phyloP scores from a whole-genome alignment of 176 grass and related monocot genomes.

The Avena sativa region DNA sequence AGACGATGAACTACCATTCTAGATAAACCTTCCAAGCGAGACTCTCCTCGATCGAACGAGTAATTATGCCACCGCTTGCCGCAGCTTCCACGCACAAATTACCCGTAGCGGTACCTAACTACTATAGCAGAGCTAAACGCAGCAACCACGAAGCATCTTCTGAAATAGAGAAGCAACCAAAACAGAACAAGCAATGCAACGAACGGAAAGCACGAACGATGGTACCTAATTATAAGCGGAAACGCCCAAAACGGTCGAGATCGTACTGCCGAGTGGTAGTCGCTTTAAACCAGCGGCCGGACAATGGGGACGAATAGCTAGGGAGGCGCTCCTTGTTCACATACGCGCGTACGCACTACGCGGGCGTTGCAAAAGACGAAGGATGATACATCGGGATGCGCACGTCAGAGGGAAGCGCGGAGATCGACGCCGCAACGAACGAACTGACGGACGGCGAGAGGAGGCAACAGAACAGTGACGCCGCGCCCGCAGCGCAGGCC shows the following conservation, averaged over 20 bases:
- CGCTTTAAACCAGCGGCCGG: neutral
- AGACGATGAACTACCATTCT: neutral
- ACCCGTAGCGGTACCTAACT: neutral
- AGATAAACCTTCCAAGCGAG: slow-evolving; percentile 50
- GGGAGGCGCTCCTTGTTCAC: neutral
- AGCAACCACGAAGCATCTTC: neutral
- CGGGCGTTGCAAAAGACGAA: neutral
- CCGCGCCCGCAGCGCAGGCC: slow-evolving; percentile 1
- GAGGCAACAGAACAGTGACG: slow-evolving; percentile 26
- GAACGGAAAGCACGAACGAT: neutral
- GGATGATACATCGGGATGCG: neutral
- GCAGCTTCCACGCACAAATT: slow-evolving; percentile 3
- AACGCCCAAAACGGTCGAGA: slow-evolving; percentile 4
- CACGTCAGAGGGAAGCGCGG: neutral
- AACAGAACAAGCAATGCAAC: neutral
- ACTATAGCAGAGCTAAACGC: neutral
- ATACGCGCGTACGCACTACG: neutral
- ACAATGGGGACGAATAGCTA: neutral
- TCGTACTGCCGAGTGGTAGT: neutral
- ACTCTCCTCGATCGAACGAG: neutral
- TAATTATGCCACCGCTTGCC: neutral
- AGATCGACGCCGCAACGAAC: slow-evolving; percentile 1
- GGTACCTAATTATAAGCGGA: neutral
- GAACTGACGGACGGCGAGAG: neutral
- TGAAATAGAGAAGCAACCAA: neutral